Percentiles rank a stretch among this genome's conserved stretches.
Evolutionary conservation across 2,329 filamentous ascomycete genomes (phyloP).

Genomic region (Aspergillus sergii): DNA sequence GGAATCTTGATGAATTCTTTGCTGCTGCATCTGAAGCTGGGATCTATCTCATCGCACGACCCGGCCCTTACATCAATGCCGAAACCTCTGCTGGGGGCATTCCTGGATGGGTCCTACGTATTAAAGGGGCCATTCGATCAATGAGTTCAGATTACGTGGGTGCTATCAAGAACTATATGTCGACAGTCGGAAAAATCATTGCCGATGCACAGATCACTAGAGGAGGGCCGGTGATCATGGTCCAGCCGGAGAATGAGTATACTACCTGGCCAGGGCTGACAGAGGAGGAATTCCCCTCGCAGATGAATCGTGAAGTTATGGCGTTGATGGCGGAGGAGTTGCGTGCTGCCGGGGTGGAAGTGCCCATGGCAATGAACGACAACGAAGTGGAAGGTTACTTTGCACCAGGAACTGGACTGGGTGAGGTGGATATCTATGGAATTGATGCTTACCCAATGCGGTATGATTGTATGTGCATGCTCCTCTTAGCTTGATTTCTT

Average conservation of each 20-base stretch:
- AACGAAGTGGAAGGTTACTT: conserved; percentile 36
- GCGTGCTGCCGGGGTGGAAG: conserved; percentile 56
- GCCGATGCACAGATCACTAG: conserved; percentile 70
- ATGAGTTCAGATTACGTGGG: conserved; percentile 61
- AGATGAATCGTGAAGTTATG: conserved; percentile 48
- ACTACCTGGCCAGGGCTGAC: conserved; percentile 36
- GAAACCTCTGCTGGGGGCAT: conserved; percentile 75
- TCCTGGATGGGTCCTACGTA: conserved; percentile 72
- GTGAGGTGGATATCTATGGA: conserved; percentile 52
- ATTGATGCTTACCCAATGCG: conserved; percentile 19
- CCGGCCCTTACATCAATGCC: conserved; percentile 75
- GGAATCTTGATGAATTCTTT: conserved; percentile 55
- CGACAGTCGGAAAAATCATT: conserved; percentile 59
- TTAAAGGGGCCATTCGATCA: conserved; percentile 55
- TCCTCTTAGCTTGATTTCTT: background rate
- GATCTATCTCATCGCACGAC: conserved; percentile 71
- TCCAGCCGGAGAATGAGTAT: conserved; percentile 82
- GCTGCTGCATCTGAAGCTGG: conserved; percentile 10
- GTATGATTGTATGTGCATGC: background rate
- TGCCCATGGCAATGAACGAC: conserved; percentile 45
- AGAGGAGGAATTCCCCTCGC: background rate
- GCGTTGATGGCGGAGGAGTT: conserved; percentile 58
- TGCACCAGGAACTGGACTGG: conserved; percentile 55
- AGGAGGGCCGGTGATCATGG: conserved; percentile 73
- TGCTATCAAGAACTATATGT: conserved; percentile 50